These are phyloP conservation scores for Collybia sp. DNA, from an alignment of 768 basidiomycete genomes.

Conservation along the genomic window DNA sequence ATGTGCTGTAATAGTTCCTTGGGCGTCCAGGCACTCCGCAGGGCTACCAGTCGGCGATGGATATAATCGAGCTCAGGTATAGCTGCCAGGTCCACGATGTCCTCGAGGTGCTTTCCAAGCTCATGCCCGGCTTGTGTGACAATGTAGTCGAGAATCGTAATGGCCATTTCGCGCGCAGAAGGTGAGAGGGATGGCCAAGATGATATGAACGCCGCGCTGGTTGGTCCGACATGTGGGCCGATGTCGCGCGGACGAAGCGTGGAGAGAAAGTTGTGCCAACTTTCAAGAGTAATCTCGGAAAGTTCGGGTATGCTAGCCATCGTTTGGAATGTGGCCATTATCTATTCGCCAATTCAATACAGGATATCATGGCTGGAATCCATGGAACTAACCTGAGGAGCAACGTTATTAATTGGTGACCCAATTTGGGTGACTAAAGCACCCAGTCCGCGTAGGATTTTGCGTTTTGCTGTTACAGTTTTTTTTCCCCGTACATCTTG, in stretches of 20 bases:
- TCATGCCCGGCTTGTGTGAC: constrained; percentile 57
- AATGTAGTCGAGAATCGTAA: constrained; percentile 61
- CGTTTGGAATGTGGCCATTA: constrained; percentile 94
- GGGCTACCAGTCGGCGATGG: constrained; percentile 32
- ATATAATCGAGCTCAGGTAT: constrained; percentile 60
- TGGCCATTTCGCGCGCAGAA: constrained; percentile 47
- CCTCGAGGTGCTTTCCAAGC: constrained; percentile 56
- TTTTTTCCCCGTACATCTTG: constrained; percentile 83
- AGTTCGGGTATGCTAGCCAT: constrained; percentile 75
- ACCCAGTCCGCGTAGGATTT: constrained; percentile 77
- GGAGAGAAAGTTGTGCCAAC: constrained; percentile 75
- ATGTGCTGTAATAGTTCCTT: constrained; percentile 57
- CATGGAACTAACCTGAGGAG: constrained; percentile 69
- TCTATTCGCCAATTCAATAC: constrained; percentile 38
- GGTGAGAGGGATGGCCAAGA: constrained; percentile 67
- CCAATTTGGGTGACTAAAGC: constrained; percentile 69
- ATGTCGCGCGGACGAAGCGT: constrained; percentile 66
- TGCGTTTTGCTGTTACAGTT: constrained; percentile 59
- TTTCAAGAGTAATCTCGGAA: constrained; percentile 70
- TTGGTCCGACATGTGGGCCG: constrained; percentile 81
- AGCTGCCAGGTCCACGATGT: constrained; percentile 73
- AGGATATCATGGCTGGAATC: not conserved
- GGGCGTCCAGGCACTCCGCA: constrained; percentile 48
- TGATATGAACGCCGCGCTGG: constrained; percentile 78
- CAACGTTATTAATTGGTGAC: constrained; percentile 63